Evolutionary conservation across 1,139 yeast species (phyloP), one percentile per base, ranked within the genome.

Genomic region (Magnusiomyces suaveolens): DNA sequence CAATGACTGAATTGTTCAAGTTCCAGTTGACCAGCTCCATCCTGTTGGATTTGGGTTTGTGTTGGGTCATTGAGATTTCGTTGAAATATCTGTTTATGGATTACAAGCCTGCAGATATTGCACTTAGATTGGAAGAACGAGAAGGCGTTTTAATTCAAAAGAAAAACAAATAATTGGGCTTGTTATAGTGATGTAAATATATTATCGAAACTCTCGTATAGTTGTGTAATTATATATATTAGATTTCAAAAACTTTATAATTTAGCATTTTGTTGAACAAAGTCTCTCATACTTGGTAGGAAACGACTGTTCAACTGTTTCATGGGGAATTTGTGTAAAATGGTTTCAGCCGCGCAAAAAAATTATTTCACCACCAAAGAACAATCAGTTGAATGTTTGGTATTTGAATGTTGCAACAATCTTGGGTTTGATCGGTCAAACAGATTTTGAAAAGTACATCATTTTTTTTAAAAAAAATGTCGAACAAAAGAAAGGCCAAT

Each of bases 51-150:
- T 82, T 88, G 65, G 82, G 77, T 46, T 82, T 82, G 49, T 79
- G 95, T 53, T 88, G 86, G 84, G 77, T 72, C n/a, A 82, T 88
- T 67, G 98, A 92, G 72, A 63, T 83, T 55, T 77, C 79, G 23
- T 80, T 92, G 74, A 94, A 92, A 72, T 75, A 77, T 66, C 81
- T 83, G 72, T 92, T 88, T 71, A 86, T 87, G 88, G 95, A 92
- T 69, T 87, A 83, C 62, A 84, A 83, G 63, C 87, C 97, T 51
- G 88, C 95, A 58, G 97, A 92, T 68, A 92, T 92, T 69, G 96
- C 97, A 2, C 58, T 68, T 54, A 62, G 66, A 46, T 57, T 64
- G 29, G 63, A 63, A n/a, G 71, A 70, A 58, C 61, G 73, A 50
- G 61, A 59, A 21, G 64, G 59, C 38, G 55, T 56, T 32, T 54